phyloP scores from a whole-genome alignment of 192 early-diverging fungal genomes.

The Helicostylum pulchrum region DNA sequence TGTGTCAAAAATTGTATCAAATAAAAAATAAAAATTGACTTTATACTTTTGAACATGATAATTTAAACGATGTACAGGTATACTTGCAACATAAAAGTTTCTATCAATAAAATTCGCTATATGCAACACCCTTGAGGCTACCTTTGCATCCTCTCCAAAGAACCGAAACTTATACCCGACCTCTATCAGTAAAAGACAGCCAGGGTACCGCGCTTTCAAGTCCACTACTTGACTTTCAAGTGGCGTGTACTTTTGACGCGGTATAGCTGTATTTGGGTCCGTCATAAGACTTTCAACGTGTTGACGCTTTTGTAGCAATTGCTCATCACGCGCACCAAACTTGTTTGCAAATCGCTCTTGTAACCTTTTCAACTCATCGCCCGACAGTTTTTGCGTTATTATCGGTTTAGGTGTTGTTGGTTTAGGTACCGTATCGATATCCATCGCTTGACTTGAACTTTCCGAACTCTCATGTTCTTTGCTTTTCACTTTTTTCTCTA shows the following conservation, averaged over 20 bases:
- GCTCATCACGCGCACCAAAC: background rate
- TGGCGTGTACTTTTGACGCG: slow-evolving; percentile 61
- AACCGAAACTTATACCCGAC: slow-evolving; percentile 95
- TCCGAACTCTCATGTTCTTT: background rate
- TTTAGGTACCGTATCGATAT: background rate
- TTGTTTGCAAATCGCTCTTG: background rate
- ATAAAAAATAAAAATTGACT: no score
- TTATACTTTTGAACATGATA: slow-evolving; percentile 81
- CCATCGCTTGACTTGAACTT: background rate
- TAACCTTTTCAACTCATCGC: background rate
- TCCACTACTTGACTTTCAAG: slow-evolving; percentile 81
- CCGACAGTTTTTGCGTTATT: background rate
- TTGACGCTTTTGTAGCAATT: background rate
- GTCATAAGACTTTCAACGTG: background rate
- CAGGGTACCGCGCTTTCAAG: slow-evolving; percentile 67
- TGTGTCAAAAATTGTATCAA: no score
- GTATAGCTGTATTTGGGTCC: background rate
- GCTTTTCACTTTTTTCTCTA: background rate
- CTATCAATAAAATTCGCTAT: slow-evolving; percentile 80
- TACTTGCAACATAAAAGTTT: slow-evolving; percentile 76
- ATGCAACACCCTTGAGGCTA: slow-evolving; percentile 70
- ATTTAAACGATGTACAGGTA: slow-evolving; percentile 73
- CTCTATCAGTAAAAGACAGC: slow-evolving; percentile 77
- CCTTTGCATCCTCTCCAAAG: slow-evolving; percentile 85
- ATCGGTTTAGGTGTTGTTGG: no score